These are phyloP conservation scores for Syzygium malaccense DNA, from an alignment of 441 rosid genomes.

Conservation along the genomic window DNA sequence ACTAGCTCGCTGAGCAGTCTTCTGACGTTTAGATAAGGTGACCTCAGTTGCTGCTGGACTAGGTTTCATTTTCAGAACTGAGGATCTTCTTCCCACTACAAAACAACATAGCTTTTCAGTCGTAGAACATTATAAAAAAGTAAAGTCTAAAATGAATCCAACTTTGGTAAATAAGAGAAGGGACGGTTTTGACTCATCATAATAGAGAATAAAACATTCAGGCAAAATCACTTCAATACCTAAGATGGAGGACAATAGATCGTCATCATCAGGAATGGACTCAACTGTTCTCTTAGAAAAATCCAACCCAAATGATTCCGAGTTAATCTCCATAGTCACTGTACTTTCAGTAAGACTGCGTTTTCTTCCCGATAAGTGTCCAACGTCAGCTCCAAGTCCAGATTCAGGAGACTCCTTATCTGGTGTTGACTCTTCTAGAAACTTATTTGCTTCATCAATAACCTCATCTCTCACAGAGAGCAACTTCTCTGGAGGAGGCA, in stretches of 20 bases:
- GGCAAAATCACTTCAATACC: conserved; percentile 37
- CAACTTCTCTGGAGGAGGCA: conserved; percentile 78
- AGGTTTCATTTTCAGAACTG: conserved; percentile 75
- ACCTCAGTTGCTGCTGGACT: conserved; percentile 60
- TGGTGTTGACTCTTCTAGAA: conserved; percentile 55
- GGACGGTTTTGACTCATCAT: background rate
- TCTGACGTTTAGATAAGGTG: conserved; percentile 52
- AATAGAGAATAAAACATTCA: background rate
- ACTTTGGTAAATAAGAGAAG: background rate
- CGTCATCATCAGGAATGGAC: conserved; percentile 91
- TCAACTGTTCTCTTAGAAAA: conserved; percentile 48
- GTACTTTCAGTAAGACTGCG: conserved; percentile 77
- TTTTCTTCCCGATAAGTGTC: conserved; percentile 53
- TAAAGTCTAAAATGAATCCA: background rate
- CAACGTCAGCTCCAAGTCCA: conserved; percentile 32
- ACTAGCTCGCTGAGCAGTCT: conserved; percentile 50
- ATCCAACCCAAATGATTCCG: conserved; percentile 62
- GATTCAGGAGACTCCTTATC: conserved; percentile 40
- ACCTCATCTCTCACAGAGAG: conserved; percentile 46
- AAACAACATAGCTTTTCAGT: conserved; percentile 5
- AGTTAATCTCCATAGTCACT: conserved; percentile 58
- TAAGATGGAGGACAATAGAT: conserved; percentile 88
- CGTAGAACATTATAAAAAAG: background rate
- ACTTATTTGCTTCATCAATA: conserved; percentile 38
- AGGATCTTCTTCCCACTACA: conserved; percentile 80